Percentiles rank a stretch among this genome's conserved stretches.
These are phyloP conservation scores for Taiozyma sp. DNA, from an alignment of 1,139 yeast genomes.

Conservation along the genomic window DNA sequence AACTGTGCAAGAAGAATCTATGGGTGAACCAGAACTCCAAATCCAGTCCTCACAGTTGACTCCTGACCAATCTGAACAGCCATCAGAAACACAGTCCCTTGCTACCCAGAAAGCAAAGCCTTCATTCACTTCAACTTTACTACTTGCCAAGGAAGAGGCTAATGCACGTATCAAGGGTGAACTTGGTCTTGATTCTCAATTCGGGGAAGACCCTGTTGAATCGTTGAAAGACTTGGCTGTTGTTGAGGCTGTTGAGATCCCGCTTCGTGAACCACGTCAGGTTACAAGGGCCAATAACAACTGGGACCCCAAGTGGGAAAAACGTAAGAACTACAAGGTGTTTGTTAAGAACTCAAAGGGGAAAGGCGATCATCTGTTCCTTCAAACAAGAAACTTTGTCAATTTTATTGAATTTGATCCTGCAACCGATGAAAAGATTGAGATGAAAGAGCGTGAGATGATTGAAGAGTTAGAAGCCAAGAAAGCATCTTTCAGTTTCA, in stretches of 20 bases:
- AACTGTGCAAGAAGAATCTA: neutral
- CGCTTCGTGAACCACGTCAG: constrained; percentile 8
- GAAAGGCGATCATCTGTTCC: constrained; percentile 13
- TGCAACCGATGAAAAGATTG: neutral
- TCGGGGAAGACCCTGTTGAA: constrained; percentile 27
- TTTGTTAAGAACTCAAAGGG: constrained; percentile 26
- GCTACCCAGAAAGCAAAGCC: constrained; percentile 1
- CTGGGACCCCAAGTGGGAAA: constrained; percentile 23
- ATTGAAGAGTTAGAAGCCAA: neutral
- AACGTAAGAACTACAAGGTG: constrained; percentile 31
- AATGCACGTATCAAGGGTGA: constrained; percentile 28
- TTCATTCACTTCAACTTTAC: constrained; percentile 19
- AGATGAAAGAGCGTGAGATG: neutral
- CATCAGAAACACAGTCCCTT: neutral
- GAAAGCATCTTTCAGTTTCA: neutral
- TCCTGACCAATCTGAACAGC: neutral
- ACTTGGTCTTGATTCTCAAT: constrained; percentile 23
- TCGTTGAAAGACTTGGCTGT: constrained; percentile 27
- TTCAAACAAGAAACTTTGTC: constrained; percentile 24
- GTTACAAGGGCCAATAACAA: neutral
- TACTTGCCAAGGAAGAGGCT: constrained; percentile 28
- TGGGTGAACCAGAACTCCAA: neutral
- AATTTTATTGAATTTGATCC: constrained; percentile 15
- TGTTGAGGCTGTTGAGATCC: constrained; percentile 23
- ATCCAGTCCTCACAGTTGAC: neutral